Conservation (phyloP, 2,329 filamentous ascomycete genomes). For the Plectosphaerella plurivora region DNA sequence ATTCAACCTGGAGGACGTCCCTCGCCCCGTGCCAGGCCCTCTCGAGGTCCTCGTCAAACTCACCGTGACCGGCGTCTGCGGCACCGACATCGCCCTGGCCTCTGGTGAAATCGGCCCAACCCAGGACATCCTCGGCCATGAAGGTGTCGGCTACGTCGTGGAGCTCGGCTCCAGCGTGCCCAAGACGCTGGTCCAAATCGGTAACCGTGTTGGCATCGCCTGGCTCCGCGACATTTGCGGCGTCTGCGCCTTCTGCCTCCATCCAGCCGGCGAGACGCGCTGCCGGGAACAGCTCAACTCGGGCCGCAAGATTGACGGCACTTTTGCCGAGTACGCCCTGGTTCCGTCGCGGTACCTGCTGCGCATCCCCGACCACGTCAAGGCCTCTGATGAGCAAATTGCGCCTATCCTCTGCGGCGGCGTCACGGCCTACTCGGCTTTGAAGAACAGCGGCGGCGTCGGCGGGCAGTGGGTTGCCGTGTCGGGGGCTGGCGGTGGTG, state of each 20-base stretch:
- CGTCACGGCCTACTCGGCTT: slow-evolving; percentile 36
- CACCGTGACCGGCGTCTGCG: slow-evolving; percentile 30
- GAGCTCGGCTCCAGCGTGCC: slow-evolving; percentile 27
- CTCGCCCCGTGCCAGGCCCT: slow-evolving; percentile 7
- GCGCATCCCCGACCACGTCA: slow-evolving; percentile 21
- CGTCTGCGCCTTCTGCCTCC: slow-evolving; percentile 26
- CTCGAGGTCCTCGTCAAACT: slow-evolving; percentile 27
- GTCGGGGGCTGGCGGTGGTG: slow-evolving; percentile 32
- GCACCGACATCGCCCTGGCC: slow-evolving; percentile 32
- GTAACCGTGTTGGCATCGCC: slow-evolving; percentile 31
- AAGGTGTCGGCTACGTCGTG: slow-evolving; percentile 36
- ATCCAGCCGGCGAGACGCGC: slow-evolving; percentile 27
- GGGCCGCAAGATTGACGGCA: slow-evolving; percentile 27
- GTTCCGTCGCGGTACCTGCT: slow-evolving; percentile 27
- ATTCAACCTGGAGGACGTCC: too few species aligned
- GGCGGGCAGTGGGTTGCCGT: slow-evolving; percentile 32
- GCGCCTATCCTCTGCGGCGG: slow-evolving; percentile 38
- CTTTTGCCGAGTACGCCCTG: slow-evolving; percentile 32
- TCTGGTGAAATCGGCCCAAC: slow-evolving; percentile 29
- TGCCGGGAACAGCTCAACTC: slow-evolving; percentile 28
- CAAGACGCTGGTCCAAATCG: slow-evolving; percentile 17
- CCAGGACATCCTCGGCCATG: slow-evolving; percentile 33
- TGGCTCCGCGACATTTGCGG: slow-evolving; percentile 32
- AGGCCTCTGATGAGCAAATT: slow-evolving; percentile 24
- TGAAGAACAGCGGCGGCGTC: slow-evolving; percentile 23